These are phyloP conservation scores for Dalbergia cochinchinensis DNA, from an alignment of 306 rosid genomes.

Conservation along the genomic window DNA sequence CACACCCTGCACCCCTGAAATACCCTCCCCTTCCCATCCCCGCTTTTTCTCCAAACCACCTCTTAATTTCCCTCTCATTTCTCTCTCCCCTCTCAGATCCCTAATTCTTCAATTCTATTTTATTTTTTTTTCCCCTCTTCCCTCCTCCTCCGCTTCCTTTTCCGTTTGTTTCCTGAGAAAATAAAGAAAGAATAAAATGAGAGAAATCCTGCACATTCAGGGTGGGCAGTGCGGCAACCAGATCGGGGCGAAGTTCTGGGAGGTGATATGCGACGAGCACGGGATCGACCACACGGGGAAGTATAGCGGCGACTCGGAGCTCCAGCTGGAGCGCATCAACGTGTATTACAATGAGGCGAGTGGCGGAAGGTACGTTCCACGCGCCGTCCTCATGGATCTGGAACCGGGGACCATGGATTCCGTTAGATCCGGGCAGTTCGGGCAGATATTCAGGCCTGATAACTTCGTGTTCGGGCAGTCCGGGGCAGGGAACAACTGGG, in stretches of 20 bases:
- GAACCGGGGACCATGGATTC: slow-evolving; percentile 65
- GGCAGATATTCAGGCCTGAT: slow-evolving; percentile 61
- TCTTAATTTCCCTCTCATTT: neutral
- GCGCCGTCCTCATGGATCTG: slow-evolving; percentile 65
- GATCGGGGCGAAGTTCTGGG: slow-evolving; percentile 65
- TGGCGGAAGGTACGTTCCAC: slow-evolving; percentile 60
- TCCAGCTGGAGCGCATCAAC: slow-evolving; percentile 57
- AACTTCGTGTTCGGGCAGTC: slow-evolving; percentile 61
- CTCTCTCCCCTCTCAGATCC: neutral
- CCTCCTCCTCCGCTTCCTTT: neutral
- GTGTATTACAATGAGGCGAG: slow-evolving; percentile 60
- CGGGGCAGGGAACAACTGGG: slow-evolving; percentile 64
- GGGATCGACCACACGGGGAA: slow-evolving; percentile 59
- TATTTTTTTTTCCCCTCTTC: too few relatives aligned
- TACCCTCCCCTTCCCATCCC: neutral
- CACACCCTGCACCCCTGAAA: neutral
- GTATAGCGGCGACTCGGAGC: slow-evolving; percentile 56
- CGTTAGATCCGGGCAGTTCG: slow-evolving; percentile 58
- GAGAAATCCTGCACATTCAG: slow-evolving; percentile 64
- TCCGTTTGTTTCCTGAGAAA: slow-evolving; percentile 22
- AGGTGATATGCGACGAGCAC: slow-evolving; percentile 60
- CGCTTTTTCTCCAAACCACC: neutral
- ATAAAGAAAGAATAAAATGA: slow-evolving; percentile 30
- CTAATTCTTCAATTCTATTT: too few relatives aligned
- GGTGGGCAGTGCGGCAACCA: slow-evolving; percentile 65